Percentiles rank a stretch among this genome's conserved stretches.
Conservation (phyloP, 2,329 filamentous ascomycete species). For the Penicillium corylophilum region DNA sequence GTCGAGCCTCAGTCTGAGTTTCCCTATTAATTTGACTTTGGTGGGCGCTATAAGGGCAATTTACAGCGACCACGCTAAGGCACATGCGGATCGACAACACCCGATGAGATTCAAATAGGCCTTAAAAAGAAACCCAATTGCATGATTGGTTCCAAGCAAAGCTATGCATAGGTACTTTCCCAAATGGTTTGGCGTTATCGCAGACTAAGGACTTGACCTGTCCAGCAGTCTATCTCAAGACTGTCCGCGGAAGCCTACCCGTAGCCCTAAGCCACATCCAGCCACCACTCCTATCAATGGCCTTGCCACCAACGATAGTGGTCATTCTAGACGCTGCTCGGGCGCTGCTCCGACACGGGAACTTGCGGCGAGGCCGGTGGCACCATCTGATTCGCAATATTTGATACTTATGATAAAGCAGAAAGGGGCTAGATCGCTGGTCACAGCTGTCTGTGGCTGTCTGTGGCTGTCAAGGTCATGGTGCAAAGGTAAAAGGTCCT, state of each 20-base stretch:
- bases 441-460: background rate
- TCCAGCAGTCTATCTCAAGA: background rate
- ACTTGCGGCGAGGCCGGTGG: background rate
- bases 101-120: background rate
- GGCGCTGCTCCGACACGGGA: background rate
- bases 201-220: background rate
- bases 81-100: background rate
- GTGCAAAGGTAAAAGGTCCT: background rate
- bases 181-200: no score
- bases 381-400: no score
- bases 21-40: background rate
- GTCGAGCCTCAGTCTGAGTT: background rate
- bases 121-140: no score
- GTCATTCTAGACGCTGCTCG: background rate
- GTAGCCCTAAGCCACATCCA: background rate
- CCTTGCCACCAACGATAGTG: background rate
- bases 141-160: background rate
- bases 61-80: background rate
- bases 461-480: background rate
- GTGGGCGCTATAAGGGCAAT: background rate
- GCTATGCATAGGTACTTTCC: background rate
- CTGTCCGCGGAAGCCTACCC: background rate
- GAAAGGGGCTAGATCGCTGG: background rate
- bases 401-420: background rate
- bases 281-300: background rate